Evolutionary conservation across 176 grass and related monocot genomes (phyloP), one percentile per base, ranked within the genome.

Genomic region (Pontederia paniculata): DNA sequence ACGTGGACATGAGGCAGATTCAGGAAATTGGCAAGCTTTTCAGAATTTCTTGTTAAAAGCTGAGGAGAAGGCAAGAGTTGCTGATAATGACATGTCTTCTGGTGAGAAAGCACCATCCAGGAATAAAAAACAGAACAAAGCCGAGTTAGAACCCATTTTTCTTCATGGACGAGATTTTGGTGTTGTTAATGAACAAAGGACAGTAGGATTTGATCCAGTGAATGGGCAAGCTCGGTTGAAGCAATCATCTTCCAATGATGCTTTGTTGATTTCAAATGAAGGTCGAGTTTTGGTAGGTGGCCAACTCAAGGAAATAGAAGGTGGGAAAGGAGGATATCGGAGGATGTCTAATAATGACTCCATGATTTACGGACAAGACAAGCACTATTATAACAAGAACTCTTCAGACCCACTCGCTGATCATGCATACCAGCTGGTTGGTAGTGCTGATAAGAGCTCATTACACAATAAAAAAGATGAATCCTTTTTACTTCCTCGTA

Each of bases 21-120:
- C 82, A 51, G 94, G 94, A 63, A 91, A 98, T 52, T 98, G 94
- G 94, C 82, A 71, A 54, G 62, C 87, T 17, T 98, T 98, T 70
- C 94, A 98, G 74, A 88, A 61, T 72, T 91, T 93, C 68, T 79
- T 98, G 43, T 20, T 98, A 37, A 84, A 72, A 72, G 75, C 80
- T 49, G 94, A 98, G 78, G 94, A 98, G 42, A 91, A 88, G 46
- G 67, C 77, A 59, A 83, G 53, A 57, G 54, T 65, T 52, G 76
- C 47, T 70, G 87, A 93, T 13, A 48, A 16, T 50, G 83, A 91
- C 22, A 45, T 93, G 37, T 98, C 88, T 77, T 55, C 83, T 54
- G 54, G 70, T 63, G 94, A 91, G 65, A 91, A 80, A 73, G 75
- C 77, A 9, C 57, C 68, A 18, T 57, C 69, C 42, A 46, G 52